phyloP scores from a whole-genome alignment of 306 rosid genomes.

The Ochetophila trinervis region DNA sequence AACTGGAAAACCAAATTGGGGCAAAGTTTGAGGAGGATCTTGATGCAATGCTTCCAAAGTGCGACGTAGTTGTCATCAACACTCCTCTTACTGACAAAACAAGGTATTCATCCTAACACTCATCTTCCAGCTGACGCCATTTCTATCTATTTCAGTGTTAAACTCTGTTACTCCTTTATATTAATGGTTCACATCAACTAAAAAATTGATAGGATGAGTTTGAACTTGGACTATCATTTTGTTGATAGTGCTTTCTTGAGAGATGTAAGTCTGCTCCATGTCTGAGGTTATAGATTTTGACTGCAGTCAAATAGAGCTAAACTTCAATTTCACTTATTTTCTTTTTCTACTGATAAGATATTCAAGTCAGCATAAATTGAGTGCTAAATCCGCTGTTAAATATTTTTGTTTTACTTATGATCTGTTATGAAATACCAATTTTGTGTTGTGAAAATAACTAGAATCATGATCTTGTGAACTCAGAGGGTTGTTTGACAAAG shows the following conservation, averaged over 20 bases:
- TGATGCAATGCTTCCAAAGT: constrained; percentile 94
- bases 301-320: too few relatives aligned
- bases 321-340: too few relatives aligned
- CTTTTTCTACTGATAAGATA: too few relatives aligned
- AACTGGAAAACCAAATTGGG: constrained; percentile 71
- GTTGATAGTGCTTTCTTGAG: too few relatives aligned
- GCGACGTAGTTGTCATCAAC: constrained; percentile 86
- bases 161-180: not conserved
- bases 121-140: not conserved
- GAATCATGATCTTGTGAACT: constrained; percentile 24
- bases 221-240: too few relatives aligned
- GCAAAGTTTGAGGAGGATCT: constrained; percentile 89
- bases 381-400: too few relatives aligned
- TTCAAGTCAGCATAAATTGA: too few relatives aligned
- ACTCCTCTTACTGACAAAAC: constrained; percentile 90
- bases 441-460: not conserved
- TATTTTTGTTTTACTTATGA: not conserved
- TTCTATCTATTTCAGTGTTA: not conserved
- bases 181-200: not conserved
- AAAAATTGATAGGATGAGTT: too few relatives aligned
- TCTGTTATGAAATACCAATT: not conserved
- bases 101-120: constrained; percentile 38
- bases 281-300: too few relatives aligned
- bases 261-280: too few relatives aligned
- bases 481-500: constrained; percentile 82